These are phyloP conservation scores for Cladophialophora yegresii DNA, from an alignment of 2,329 filamentous ascomycete species.

Conservation along the genomic window DNA sequence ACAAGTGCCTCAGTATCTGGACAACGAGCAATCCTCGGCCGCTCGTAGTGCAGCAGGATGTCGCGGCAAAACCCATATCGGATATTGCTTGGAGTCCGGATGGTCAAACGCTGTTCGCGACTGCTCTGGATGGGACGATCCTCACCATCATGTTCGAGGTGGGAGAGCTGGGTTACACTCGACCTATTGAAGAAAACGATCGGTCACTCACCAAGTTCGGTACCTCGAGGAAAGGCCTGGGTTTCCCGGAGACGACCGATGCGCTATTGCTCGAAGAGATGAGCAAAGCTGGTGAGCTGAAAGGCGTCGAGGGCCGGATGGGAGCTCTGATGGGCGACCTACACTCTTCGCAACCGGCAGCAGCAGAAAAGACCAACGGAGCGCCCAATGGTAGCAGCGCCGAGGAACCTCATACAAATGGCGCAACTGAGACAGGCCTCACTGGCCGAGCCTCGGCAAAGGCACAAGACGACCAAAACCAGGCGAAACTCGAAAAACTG, in stretches of 20 bases:
- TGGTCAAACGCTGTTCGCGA: constrained; percentile 81
- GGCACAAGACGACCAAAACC: constrained; percentile 55
- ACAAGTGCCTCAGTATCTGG: constrained; percentile 96
- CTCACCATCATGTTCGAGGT: constrained; percentile 77
- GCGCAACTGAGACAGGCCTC: constrained; percentile 33
- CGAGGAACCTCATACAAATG: constrained; percentile 43
- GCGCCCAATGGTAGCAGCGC: constrained; percentile 51
- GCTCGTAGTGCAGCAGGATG: constrained; percentile 83
- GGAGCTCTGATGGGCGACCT: constrained; percentile 95
- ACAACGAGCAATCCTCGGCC: constrained; percentile 94
- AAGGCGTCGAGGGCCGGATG: constrained; percentile 91
- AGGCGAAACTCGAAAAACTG: constrained; percentile 65
- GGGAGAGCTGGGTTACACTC: constrained; percentile 87
- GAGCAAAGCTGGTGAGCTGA: constrained; percentile 87
- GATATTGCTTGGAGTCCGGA: constrained; percentile 94
- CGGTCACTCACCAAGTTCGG: constrained; percentile 92
- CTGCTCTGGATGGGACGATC: constrained; percentile 86
- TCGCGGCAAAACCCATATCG: constrained; percentile 87
- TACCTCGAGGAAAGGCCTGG: constrained; percentile 80
- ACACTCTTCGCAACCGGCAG: constrained; percentile 53
- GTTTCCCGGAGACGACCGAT: constrained; percentile 89
- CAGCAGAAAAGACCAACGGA: constrained; percentile 6
- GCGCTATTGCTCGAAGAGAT: constrained; percentile 83
- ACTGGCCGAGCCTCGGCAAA: constrained; percentile 37
- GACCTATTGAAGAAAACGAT: constrained; percentile 83